Base-by-base conservation (phyloP, 805 yeast genomes). In the Nakazawaea anatomiae region DNA sequence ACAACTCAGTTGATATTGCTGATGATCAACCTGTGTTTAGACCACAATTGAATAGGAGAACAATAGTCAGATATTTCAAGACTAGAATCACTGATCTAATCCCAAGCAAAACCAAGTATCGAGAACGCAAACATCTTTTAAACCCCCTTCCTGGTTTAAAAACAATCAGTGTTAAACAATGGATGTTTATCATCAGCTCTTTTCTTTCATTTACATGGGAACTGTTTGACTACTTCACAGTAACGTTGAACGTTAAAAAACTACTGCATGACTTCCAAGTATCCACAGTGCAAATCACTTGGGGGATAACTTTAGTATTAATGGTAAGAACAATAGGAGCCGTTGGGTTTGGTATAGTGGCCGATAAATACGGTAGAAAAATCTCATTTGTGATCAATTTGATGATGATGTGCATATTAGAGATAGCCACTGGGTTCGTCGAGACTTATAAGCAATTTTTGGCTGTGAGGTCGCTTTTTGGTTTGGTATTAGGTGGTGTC, bases 271-370 rank as follows among this genome's bases (percentile, higher is more conserved):
- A 69, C 50, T 71, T 82, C 39, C 70, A 68, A 39, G 69, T 62
- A 18, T 52, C 72, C 14, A 78, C 77, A 43, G 78, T 71, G 52
- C 77, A 75, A 50, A 70, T 82, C 48, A 77, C 85, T 5, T 82
- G 85, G 87, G 83, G 83, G 51, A 79, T 83, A 57, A 82, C 88
- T 1, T 68, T 83, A 54, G 87, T 83, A 44, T 72, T 83, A 38
- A 83, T 83, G 88, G 70, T 83, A 55, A 72, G 88, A 66, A 76
- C 87, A 3, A 78, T 82, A 25, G 88, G 88, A 53, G 85, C 86
- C 7, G 58, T 80, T 35, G 59, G 76, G n/a, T 82, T 83, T 57
- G 87, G 87, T 47, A 68, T 70, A 52, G 62, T 76, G 54, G 81
- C 84, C 58, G 88, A 83, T 62, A 71, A 75, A 56, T 74, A 76